Conservation (phyloP, 345 rosid genomes). For the Erodium maritimum region DNA sequence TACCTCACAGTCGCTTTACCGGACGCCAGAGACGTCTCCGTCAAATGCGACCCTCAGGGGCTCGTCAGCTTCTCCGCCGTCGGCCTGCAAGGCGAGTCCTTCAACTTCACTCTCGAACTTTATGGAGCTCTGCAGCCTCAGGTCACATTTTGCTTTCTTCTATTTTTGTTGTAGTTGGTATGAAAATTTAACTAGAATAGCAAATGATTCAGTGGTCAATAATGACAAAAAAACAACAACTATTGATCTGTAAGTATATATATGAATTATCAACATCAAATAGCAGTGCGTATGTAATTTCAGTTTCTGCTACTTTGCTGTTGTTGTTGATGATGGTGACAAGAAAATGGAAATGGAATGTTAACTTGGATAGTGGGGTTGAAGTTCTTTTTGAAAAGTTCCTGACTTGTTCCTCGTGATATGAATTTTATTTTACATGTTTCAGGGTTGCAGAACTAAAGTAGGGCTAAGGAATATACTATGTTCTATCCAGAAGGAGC, state of each 20-base stretch:
- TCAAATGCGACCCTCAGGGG: slow-evolving; percentile 66
- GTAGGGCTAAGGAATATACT: slow-evolving; percentile 81
- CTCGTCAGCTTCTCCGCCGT: slow-evolving; percentile 68
- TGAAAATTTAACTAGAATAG: background rate
- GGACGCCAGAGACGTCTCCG: slow-evolving; percentile 67
- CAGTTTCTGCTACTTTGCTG: background rate
- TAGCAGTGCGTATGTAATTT: background rate
- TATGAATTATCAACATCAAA: background rate
- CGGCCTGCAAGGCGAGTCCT: slow-evolving; percentile 57
- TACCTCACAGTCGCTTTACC: slow-evolving; percentile 74
- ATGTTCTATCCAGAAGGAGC: slow-evolving; percentile 68
- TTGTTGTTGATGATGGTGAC: background rate
- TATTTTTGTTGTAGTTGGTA: background rate
- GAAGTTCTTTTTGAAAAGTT: background rate
- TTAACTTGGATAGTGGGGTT: background rate
- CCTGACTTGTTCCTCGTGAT: background rate
- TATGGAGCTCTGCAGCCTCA: slow-evolving; percentile 49
- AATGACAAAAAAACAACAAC: too few relatives aligned
- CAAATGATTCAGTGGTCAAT: too few relatives aligned
- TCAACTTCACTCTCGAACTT: slow-evolving; percentile 55
- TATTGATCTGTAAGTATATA: too few relatives aligned
- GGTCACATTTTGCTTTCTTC: slow-evolving; percentile 18
- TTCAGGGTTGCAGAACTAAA: slow-evolving; percentile 64
- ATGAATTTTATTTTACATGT: background rate
- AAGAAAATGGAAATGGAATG: background rate